Conservation (phyloP, 1,284 basidiomycete genomes). For the Papiliotrema laurentii region DNA sequence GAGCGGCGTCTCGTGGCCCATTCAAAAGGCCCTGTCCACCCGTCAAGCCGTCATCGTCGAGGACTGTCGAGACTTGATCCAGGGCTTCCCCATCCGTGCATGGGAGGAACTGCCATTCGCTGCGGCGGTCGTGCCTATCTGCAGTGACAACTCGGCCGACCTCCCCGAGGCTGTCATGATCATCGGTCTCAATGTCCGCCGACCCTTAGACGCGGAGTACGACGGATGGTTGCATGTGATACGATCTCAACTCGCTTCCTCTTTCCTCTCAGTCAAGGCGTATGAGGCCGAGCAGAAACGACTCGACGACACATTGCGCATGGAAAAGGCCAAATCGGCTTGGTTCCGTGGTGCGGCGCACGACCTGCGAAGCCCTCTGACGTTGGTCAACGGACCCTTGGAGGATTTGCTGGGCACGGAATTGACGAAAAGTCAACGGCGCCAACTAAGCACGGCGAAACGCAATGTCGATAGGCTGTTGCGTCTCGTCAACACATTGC, state of each 20-base stretch:
- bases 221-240: slow-evolving; percentile 36
- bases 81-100: slow-evolving; percentile 35
- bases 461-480: slow-evolving; percentile 37
- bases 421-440: slow-evolving; percentile 18
- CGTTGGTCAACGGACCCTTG: slow-evolving; percentile 36
- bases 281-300: slow-evolving; percentile 41
- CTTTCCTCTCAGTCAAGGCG: slow-evolving; percentile 35
- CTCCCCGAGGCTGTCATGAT: slow-evolving; percentile 45
- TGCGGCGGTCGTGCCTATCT: slow-evolving; percentile 46
- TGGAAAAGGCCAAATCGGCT: slow-evolving; percentile 45
- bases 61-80: slow-evolving; percentile 33
- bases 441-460: slow-evolving; percentile 33
- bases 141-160: slow-evolving; percentile 31
- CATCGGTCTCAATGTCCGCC: slow-evolving; percentile 45
- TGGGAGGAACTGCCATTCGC: slow-evolving; percentile 44
- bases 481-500: slow-evolving; percentile 43
- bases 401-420: slow-evolving; percentile 32
- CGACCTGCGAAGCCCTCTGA: slow-evolving; percentile 45
- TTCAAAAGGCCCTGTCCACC: slow-evolving; percentile 34
- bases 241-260: slow-evolving; percentile 32
- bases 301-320: slow-evolving; percentile 39
- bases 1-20: slow-evolving; percentile 31
- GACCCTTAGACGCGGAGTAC: slow-evolving; percentile 42
- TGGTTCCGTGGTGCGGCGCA: slow-evolving; percentile 47
- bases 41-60: slow-evolving; percentile 42